Base-by-base conservation (phyloP, 129 eudicot genomes). In the Flaveria sonorensis region DNA sequence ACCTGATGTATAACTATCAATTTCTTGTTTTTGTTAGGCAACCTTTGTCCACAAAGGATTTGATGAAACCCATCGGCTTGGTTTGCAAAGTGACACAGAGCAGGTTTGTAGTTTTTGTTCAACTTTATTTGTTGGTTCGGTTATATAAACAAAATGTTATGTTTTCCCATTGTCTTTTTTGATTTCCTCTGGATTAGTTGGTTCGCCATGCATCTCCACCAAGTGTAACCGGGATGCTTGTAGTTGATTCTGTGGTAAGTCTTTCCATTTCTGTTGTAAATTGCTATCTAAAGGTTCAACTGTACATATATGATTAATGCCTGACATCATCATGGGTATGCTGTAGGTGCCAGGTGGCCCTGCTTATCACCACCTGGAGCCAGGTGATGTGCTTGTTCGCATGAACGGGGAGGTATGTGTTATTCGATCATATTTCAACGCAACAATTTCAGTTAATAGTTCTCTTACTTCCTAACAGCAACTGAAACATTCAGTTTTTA, bases 271-370 rank as follows among this genome's bases (percentile, higher is more conserved):
- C 16, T 9, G 68, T 68, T 57, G 73, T 61, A 9, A 42, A 6
- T 71, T 80, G 42, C 26, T 52, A 42, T 78, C 52, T 30, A 21
- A 32, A 36, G 42, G 53, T 76, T 57, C 56, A 42, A 20, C 32
- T n/a, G 28, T 81, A 55, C 11, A 20, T 65, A 48, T 3, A 36
- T 72, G 75, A 20, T 70, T 59, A 1, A 36, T 72, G 75, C 19
- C 46, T 78, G 55, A 64, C 43, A 48, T 19, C 32, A 56, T 73
- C 46, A 39, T 83, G 78, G 78, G 56, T 64, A 48, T 77, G 55
- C 61, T 85, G 40, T 74, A 95, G 99, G 99, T 95, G 71, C 99
- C 99, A 55, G 99, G 96, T 77, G 99, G 99, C 70, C 99, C 99
- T 36, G 97, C 97, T 30, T 85, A 85, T 59, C 89, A 74, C 53